A percentile compares a stretch with the other conserved stretches of the same genome.
Conservation (phyloP, 2,329 filamentous ascomycete genomes). For the Calonectria hongkongensis region DNA sequence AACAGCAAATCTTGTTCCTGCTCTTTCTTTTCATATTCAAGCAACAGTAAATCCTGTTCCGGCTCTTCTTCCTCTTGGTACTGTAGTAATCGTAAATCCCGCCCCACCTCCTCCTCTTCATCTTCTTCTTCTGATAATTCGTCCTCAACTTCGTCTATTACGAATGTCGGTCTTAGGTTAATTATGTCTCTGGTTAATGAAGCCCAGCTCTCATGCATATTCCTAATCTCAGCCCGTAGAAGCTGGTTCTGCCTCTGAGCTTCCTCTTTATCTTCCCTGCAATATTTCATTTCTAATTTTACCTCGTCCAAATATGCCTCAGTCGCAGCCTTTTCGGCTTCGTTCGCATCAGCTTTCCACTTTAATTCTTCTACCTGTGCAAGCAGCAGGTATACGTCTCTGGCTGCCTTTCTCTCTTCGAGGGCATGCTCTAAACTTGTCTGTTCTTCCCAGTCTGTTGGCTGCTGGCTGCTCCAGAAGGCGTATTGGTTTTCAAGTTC, state of each 20-base stretch:
- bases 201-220: background rate
- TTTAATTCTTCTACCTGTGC: slow-evolving; percentile 4
- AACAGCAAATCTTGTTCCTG: background rate
- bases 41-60: background rate
- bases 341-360: slow-evolving; percentile 16
- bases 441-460: slow-evolving; percentile 3
- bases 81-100: background rate
- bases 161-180: slow-evolving; percentile 5
- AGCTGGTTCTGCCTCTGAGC: background rate
- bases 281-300: slow-evolving; percentile 10
- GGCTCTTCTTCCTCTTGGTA: background rate
- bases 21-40: background rate
- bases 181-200: slow-evolving; percentile 11
- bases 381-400: slow-evolving; percentile 9
- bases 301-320: background rate
- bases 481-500: background rate
- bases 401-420: background rate
- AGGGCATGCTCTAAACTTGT: background rate
- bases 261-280: slow-evolving; percentile 6
- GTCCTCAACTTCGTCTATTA: background rate
- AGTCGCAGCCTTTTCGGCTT: background rate
- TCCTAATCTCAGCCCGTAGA: background rate
- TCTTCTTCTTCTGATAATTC: background rate
- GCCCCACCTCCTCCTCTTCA: background rate
- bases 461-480: slow-evolving; percentile 3